Conservation (phyloP, 371 early-diverging fungal species). For the Lichtheimia corymbifera region DNA sequence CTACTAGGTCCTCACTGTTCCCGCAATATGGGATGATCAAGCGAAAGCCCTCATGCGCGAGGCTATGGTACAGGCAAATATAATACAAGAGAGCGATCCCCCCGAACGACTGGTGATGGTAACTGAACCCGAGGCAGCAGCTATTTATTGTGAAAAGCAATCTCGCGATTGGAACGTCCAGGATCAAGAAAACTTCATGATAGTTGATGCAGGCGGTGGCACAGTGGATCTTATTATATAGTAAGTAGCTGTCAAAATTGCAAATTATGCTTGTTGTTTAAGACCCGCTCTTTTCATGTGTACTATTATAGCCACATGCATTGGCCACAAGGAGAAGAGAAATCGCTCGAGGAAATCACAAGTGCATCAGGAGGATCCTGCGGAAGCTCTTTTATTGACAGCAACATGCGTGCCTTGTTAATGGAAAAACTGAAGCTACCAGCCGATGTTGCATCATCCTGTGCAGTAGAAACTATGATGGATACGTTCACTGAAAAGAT, state of each 20-base stretch:
- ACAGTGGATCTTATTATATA: conserved; percentile 60
- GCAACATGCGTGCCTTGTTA: conserved; percentile 43
- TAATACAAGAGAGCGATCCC: conserved; percentile 40
- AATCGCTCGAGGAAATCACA: conserved; percentile 48
- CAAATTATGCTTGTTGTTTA: no score
- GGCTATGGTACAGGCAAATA: conserved; percentile 44
- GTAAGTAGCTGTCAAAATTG: conserved; percentile 3
- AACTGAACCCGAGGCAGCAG: conserved; percentile 55
- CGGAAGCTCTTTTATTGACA: conserved; percentile 56
- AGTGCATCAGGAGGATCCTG: conserved; percentile 54
- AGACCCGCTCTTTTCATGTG: no score
- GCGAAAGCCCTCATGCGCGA: conserved; percentile 50
- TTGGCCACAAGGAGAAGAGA: conserved; percentile 26
- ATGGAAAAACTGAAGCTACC: conserved; percentile 20
- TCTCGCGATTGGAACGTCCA: conserved; percentile 33
- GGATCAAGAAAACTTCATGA: conserved; percentile 53
- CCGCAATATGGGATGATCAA: conserved; percentile 52
- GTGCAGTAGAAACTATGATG: conserved; percentile 47
- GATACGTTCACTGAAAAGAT: conserved; percentile 39
- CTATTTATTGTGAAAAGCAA: conserved; percentile 46
- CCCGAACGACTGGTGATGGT: conserved; percentile 49
- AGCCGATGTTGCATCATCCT: conserved; percentile 3
- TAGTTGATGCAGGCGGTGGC: conserved; percentile 69
- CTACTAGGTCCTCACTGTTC: conserved; percentile 43
- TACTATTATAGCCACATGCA: not conserved